Conservation (phyloP, 1,139 yeast species). For the Kluyveromyces sp. region DNA sequence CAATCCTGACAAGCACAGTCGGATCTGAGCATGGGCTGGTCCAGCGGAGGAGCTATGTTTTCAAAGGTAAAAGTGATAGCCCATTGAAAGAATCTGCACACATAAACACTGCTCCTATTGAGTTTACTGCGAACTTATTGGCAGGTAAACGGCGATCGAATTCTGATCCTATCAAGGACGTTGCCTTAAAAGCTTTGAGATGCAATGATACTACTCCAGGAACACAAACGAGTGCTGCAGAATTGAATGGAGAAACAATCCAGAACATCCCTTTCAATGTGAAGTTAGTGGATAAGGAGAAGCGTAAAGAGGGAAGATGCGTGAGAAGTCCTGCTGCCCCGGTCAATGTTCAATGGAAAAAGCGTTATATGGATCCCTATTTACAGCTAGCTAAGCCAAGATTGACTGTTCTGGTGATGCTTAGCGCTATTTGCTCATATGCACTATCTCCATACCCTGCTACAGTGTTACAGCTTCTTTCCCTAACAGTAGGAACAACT, state of each 20-base stretch:
- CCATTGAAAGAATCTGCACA: slow-evolving; percentile 7
- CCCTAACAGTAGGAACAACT: slow-evolving; percentile 78
- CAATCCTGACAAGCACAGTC: not conserved
- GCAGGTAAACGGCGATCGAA: slow-evolving; percentile 4
- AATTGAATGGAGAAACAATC: too few species aligned
- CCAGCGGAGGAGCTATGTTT: slow-evolving; percentile 2
- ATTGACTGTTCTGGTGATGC: slow-evolving; percentile 76
- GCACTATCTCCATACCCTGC: slow-evolving; percentile 83
- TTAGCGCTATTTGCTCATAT: slow-evolving; percentile 88
- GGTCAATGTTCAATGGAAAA: slow-evolving; percentile 28
- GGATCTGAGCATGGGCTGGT: not conserved
- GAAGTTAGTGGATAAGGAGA: slow-evolving; percentile 32
- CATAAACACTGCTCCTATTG: slow-evolving; percentile 34
- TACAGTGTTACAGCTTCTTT: slow-evolving; percentile 59
- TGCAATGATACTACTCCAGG: slow-evolving; percentile 30
- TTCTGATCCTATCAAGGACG: slow-evolving; percentile 12
- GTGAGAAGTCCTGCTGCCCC: slow-evolving; percentile 10
- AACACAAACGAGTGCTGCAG: slow-evolving; percentile 10
- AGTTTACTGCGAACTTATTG: slow-evolving; percentile 33
- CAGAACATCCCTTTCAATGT: slow-evolving; percentile 54
- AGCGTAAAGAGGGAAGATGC: slow-evolving; percentile 13
- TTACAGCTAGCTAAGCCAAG: slow-evolving; percentile 83
- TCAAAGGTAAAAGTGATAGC: not conserved
- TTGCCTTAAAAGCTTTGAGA: slow-evolving; percentile 30
- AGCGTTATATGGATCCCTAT: slow-evolving; percentile 47